These are phyloP conservation scores for Aspergillus clavatus DNA, from an alignment of 2,329 filamentous ascomycete genomes.

Conservation along the genomic window DNA sequence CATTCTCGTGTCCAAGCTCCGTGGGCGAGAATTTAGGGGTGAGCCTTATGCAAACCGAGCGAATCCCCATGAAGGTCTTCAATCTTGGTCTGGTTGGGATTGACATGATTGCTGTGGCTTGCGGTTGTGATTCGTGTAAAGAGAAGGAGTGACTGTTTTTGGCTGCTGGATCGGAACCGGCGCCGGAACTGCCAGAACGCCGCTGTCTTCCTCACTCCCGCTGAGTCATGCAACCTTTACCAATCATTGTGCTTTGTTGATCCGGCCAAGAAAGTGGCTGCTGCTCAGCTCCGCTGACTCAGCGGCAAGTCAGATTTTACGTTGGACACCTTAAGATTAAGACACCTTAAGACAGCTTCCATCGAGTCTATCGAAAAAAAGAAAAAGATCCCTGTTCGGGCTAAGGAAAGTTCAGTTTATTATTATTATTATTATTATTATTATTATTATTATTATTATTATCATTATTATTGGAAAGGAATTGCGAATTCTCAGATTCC, in stretches of 20 bases:
- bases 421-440: too few species aligned
- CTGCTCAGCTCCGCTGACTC: background rate
- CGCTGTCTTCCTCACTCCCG: background rate
- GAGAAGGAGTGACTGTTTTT: background rate
- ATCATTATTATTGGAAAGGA: too few species aligned
- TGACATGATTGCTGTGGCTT: background rate
- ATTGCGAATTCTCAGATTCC: too few species aligned
- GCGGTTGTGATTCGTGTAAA: background rate
- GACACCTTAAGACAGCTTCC: too few species aligned
- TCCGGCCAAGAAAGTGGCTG: background rate
- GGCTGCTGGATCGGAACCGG: background rate
- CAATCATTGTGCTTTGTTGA: background rate
- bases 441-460: too few species aligned
- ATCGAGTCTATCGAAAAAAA: too few species aligned
- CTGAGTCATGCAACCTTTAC: background rate
- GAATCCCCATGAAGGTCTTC: background rate
- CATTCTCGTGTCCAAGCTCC: background rate
- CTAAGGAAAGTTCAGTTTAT: too few species aligned
- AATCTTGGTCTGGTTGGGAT: background rate
- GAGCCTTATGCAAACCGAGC: background rate
- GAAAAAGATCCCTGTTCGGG: too few species aligned
- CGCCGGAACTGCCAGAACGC: background rate
- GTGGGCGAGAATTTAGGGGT: background rate
- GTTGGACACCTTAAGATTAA: too few species aligned
- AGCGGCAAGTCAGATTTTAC: background rate